A percentile compares a stretch with the other conserved stretches of the same genome.
Conservation (phyloP, 2,329 filamentous ascomycete genomes). For the Xylariomycetidae sp. region DNA sequence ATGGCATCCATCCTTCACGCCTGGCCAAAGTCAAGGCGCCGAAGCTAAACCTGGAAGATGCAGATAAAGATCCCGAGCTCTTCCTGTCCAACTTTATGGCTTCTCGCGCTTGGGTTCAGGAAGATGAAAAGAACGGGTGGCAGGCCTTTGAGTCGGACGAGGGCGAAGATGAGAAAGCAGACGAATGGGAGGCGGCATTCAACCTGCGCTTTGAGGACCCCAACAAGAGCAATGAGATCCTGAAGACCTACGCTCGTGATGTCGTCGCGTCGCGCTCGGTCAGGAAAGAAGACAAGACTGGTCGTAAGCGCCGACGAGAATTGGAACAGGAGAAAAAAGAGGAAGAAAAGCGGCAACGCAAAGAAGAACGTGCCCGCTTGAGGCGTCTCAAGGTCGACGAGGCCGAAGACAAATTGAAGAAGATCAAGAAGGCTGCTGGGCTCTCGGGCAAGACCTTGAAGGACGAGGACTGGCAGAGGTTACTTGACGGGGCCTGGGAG, state of each 20-base stretch:
- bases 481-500: conserved; percentile 86
- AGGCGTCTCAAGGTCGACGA: conserved; percentile 88
- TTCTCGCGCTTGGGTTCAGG: conserved; percentile 82
- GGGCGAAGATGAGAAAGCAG: conserved; percentile 65
- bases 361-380: conserved; percentile 77
- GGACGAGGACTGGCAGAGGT: conserved; percentile 76
- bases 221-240: conserved; percentile 76
- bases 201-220: conserved; percentile 96
- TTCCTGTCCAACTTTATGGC: conserved; percentile 95
- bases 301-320: conserved; percentile 74
- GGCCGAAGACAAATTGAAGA: conserved; percentile 77
- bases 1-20: conserved; percentile 55
- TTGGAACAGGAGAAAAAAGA: conserved; percentile 73
- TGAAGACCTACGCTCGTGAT: conserved; percentile 87
- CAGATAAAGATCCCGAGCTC: conserved; percentile 84
- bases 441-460: conserved; percentile 60
- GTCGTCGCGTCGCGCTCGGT: conserved; percentile 77
- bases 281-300: conserved; percentile 73
- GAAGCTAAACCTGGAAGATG: conserved; percentile 64
- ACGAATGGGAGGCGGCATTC: conserved; percentile 88
- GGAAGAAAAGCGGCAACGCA: conserved; percentile 68
- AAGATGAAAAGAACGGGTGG: conserved; percentile 60
- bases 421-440: conserved; percentile 87
- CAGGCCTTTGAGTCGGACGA: conserved; percentile 91
- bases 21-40: conserved; percentile 42